Conservation (phyloP, 768 basidiomycete genomes). For the Mycena floridula region DNA sequence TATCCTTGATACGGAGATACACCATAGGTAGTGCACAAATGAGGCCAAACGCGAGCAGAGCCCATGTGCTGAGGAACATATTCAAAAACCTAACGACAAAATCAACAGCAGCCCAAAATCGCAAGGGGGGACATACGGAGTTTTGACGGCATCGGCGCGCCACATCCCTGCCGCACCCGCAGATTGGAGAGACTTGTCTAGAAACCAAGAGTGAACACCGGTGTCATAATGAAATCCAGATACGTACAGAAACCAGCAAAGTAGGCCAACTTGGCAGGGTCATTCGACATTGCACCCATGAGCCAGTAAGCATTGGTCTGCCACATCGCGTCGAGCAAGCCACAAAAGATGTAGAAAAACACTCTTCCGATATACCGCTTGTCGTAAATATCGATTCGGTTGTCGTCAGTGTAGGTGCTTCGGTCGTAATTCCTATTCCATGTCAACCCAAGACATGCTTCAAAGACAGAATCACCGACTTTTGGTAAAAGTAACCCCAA, state of each 20-base stretch:
- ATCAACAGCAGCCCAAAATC: background rate
- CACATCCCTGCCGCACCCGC: constrained; percentile 71
- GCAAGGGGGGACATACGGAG: constrained; percentile 45
- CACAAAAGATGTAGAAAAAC: constrained; percentile 66
- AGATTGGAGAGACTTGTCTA: constrained; percentile 71
- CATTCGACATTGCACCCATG: constrained; percentile 83
- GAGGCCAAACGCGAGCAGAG: constrained; percentile 58
- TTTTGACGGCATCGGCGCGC: constrained; percentile 57
- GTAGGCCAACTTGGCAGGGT: constrained; percentile 72
- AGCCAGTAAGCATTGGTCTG: constrained; percentile 80
- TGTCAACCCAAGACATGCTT: background rate
- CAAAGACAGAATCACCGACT: constrained; percentile 34
- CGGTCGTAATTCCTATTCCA: constrained; percentile 52
- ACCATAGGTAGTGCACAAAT: constrained; percentile 72
- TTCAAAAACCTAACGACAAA: constrained; percentile 33
- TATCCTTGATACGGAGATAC: constrained; percentile 59
- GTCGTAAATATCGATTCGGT: constrained; percentile 57
- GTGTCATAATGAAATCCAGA: background rate
- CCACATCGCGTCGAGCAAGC: constrained; percentile 79
- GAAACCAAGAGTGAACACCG: background rate
- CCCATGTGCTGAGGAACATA: constrained; percentile 71
- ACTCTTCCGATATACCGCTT: constrained; percentile 46
- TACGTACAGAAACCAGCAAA: constrained; percentile 77
- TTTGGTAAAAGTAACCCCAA: constrained; percentile 77
- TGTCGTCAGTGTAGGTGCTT: constrained; percentile 29